Evolutionary conservation across 2,329 filamentous ascomycete genomes (phyloP), one percentile per base, ranked within the genome.

Genomic region (Aspergillaceae sp.): DNA sequence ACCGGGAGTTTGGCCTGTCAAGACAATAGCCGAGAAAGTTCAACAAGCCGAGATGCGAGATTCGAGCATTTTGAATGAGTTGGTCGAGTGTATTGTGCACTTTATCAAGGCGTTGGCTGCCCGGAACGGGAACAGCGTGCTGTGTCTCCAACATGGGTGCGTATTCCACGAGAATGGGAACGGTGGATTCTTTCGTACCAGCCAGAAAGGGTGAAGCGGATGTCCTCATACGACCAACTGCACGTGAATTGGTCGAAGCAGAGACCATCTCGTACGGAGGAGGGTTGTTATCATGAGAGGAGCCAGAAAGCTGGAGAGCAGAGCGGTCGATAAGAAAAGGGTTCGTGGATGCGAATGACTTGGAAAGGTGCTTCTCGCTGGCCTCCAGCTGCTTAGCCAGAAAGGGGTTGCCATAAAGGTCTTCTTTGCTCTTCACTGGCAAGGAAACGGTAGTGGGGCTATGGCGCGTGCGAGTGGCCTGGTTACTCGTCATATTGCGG

Each of bases 1-100:
- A 79, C 1, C 78, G 76, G 40, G 77, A 74, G 45, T 70, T 70
- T 2, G 72, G 68, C 56, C 79, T 76, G 59, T 82, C 79, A 48
- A 80, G 55, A 46, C 63, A 79, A 56, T 79, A 82, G 2, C 71
- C 71, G 6, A 74, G 51, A 43, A 74, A 70, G 44, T 64, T 66
- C 51, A 74, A 54, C 27, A 70, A 53, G 9, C 65, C 67, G 32
- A 70, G 57, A 43, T 70, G 69, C 7, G 65, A 67, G 10, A 70
- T 64, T 33, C 65, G 57, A 7, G 67, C 59, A 51, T 70, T 70
- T 35, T 70, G 66, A 7, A 70, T 55, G 10, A 71, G 54, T 32
- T 67, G 65, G 32, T 70, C 64, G 3, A 71, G 56, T 4, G 64
- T 64, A 44, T 64, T 51, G 46, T 66, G 62, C 8, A 70, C 56